A percentile compares a stretch with the other conserved stretches of the same genome.
Evolutionary conservation across 106 monocot species (phyloP).

Genomic region (Acanthochlamys bracteata): DNA sequence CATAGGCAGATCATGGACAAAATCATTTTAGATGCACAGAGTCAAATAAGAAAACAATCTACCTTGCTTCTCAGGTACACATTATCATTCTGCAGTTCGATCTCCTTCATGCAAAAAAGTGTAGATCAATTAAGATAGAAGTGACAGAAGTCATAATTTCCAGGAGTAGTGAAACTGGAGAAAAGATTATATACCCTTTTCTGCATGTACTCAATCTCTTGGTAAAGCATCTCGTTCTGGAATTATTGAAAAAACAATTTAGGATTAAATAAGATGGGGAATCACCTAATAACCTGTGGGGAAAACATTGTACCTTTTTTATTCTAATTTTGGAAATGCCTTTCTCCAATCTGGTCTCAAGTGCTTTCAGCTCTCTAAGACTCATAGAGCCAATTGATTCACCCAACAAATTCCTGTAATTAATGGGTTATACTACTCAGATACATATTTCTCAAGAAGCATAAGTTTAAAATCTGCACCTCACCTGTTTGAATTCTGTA

Average conservation of each 20-base stretch:
- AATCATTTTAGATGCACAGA: not conserved
- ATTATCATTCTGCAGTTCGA: constrained; percentile 40
- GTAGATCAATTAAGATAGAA: not conserved
- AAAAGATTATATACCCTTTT: constrained; percentile 19
- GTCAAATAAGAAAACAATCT: not conserved
- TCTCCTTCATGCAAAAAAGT: constrained; percentile 28
- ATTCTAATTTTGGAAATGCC: constrained; percentile 7
- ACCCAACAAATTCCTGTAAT: constrained; percentile 8
- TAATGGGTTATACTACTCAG: not conserved
- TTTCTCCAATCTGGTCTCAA: constrained; percentile 6
- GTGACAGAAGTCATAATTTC: not conserved
- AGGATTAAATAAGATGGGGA: not conserved
- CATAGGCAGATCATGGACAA: not conserved
- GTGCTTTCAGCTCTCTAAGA: constrained; percentile 5
- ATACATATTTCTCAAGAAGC: not conserved
- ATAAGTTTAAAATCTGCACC: not conserved
- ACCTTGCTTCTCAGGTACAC: constrained; percentile 39
- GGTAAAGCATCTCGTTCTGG: constrained; percentile 26
- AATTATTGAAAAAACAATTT: not conserved
- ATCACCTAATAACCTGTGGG: not conserved
- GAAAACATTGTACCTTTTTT: constrained; percentile 4
- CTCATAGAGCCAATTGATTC: constrained; percentile 6
- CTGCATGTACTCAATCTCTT: constrained; percentile 42
- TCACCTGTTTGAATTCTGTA: constrained; percentile 13
- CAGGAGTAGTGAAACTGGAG: not conserved